Conservation (phyloP, 495 filamentous ascomycete genomes). For the Amniculicola lignicola region DNA sequence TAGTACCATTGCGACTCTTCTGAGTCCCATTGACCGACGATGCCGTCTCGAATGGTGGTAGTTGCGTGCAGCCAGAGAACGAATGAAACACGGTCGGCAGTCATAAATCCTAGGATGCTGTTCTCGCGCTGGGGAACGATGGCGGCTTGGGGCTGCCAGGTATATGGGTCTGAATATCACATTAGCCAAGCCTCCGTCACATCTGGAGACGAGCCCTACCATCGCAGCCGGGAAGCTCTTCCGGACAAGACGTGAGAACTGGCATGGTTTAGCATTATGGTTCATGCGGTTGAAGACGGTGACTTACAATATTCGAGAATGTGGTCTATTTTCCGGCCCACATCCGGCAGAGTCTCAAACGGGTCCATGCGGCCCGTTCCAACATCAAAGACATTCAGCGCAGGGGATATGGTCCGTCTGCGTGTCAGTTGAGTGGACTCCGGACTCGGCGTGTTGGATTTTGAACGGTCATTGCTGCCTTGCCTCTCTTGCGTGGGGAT, state of each 20-base stretch:
- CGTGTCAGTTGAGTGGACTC: no score
- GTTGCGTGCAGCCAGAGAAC: conserved; percentile 2
- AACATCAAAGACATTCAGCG: no score
- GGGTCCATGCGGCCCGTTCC: not conserved
- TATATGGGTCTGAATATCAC: not conserved
- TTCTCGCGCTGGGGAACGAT: not conserved
- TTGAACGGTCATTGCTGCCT: no score
- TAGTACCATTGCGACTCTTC: not conserved
- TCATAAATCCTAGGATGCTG: not conserved
- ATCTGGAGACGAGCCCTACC: not conserved
- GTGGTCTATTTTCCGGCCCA: not conserved
- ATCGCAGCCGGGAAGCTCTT: not conserved
- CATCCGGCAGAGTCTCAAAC: not conserved
- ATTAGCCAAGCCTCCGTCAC: not conserved
- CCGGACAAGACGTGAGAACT: not conserved
- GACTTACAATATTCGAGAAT: conserved; percentile 5
- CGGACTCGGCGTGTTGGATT: no score
- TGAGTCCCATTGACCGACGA: not conserved
- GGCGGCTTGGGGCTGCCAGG: not conserved
- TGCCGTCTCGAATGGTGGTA: not conserved
- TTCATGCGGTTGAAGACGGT: not conserved
- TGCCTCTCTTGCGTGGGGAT: not conserved
- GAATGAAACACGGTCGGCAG: not conserved
- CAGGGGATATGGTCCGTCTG: no score
- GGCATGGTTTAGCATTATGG: not conserved